Percentiles rank a stretch among this genome's conserved stretches.
Evolutionary conservation across 208 protist species (phyloP).

Genomic region (Acanthamoeba culbertsoni): DNA sequence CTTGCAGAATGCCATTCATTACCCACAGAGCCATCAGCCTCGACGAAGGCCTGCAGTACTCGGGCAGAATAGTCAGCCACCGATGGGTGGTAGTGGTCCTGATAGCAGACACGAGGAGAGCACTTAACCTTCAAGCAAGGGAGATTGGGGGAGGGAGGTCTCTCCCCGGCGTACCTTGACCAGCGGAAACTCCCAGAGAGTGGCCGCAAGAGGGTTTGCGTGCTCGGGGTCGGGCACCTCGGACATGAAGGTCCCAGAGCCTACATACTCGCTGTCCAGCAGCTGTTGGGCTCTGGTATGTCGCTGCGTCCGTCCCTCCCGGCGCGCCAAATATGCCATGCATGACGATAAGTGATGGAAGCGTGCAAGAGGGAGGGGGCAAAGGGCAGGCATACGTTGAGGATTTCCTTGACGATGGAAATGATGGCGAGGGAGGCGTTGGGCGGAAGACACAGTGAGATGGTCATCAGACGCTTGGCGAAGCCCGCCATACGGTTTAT

Average conservation of each 20-base stretch:
- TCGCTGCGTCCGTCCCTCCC: neutral
- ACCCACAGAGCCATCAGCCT: constrained; percentile 52
- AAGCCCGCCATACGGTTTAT: constrained; percentile 69
- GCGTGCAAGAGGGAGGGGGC: neutral
- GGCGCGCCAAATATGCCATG: neutral
- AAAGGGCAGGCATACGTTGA: neutral
- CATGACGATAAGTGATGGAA: neutral
- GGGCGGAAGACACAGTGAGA: constrained; percentile 30
- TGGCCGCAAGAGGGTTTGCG: constrained; percentile 69
- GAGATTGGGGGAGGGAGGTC: neutral
- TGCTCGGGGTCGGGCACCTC: constrained; percentile 71
- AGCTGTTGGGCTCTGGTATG: constrained; percentile 55
- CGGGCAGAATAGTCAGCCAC: neutral
- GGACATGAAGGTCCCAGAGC: constrained; percentile 60
- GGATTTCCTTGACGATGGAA: constrained; percentile 11
- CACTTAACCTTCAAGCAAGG: too few relatives aligned
- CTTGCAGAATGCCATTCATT: too few relatives aligned
- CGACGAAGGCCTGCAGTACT: constrained; percentile 12
- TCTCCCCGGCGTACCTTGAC: neutral
- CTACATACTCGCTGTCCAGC: constrained; percentile 65
- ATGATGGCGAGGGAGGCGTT: constrained; percentile 58
- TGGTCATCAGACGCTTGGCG: constrained; percentile 65
- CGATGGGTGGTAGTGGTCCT: constrained; percentile 54
- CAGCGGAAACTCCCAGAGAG: constrained; percentile 67
- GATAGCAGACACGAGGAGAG: neutral